phyloP scores from a whole-genome alignment of 1,284 basidiomycete genomes.

The Pseudomicrostroma phylloplanum region DNA sequence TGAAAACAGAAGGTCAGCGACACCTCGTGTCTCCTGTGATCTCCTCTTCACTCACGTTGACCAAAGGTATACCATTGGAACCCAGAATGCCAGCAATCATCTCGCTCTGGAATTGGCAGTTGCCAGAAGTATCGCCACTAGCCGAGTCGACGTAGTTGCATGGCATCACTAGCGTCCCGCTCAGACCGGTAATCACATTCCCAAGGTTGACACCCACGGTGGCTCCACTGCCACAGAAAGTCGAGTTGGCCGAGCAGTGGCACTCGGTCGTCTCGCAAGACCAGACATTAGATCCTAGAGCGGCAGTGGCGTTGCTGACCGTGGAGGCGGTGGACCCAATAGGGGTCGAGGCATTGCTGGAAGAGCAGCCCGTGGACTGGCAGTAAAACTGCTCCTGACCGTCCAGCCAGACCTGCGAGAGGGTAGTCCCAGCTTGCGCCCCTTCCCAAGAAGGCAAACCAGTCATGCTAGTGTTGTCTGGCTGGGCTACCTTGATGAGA shows the following conservation, averaged over 20 bases:
- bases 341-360: slow-evolving; percentile 15
- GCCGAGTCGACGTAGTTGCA: slow-evolving; percentile 37
- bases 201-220: slow-evolving; percentile 18
- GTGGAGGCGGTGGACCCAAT: not conserved
- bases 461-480: slow-evolving; percentile 18
- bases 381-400: slow-evolving; percentile 41
- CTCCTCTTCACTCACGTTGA: not conserved
- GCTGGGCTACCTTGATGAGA: slow-evolving; percentile 26
- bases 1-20: not conserved
- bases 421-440: slow-evolving; percentile 19
- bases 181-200: slow-evolving; percentile 29
- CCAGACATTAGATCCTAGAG: slow-evolving; percentile 24
- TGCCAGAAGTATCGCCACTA: slow-evolving; percentile 17
- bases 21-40: not conserved
- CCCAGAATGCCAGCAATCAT: slow-evolving; percentile 32
- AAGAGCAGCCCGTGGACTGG: slow-evolving; percentile 28
- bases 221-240: slow-evolving; percentile 23
- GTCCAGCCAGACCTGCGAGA: slow-evolving; percentile 34
- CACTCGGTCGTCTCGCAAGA: slow-evolving; percentile 30
- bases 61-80: slow-evolving; percentile 25
- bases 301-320: slow-evolving; percentile 14
- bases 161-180: slow-evolving; percentile 31
- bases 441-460: slow-evolving; percentile 29
- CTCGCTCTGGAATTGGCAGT: slow-evolving; percentile 27
- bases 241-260: slow-evolving; percentile 32